Percentiles rank a stretch among this genome's conserved stretches.
Evolutionary conservation across 768 basidiomycete genomes (phyloP).

Genomic region (Lepiota subincarnata): DNA sequence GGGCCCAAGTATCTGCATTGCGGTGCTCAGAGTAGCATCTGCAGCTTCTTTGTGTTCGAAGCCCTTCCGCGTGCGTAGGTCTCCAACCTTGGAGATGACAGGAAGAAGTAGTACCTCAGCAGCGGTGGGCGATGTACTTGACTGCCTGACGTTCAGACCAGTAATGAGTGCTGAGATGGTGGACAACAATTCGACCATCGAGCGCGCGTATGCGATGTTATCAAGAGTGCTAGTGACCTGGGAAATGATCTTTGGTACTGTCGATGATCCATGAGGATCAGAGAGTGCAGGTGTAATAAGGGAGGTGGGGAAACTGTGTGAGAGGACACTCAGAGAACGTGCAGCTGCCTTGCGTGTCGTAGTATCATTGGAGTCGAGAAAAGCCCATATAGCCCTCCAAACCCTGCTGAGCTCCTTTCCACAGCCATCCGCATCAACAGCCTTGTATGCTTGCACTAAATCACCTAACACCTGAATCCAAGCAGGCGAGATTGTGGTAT

Average conservation of each 20-base stretch:
- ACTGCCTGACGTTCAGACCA: slow-evolving; percentile 49
- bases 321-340: slow-evolving; percentile 56
- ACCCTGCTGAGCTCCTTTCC: slow-evolving; percentile 53
- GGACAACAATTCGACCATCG: slow-evolving; percentile 77
- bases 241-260: slow-evolving; percentile 58
- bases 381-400: slow-evolving; percentile 75
- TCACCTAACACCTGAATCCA: slow-evolving; percentile 80
- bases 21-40: slow-evolving; percentile 72
- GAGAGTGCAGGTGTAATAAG: slow-evolving; percentile 52
- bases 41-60: slow-evolving; percentile 92
- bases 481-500: slow-evolving; percentile 61
- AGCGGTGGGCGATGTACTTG: slow-evolving; percentile 43
- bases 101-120: slow-evolving; percentile 69
- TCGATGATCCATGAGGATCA: slow-evolving; percentile 46
- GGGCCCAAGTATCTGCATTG: slow-evolving; percentile 85
- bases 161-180: slow-evolving; percentile 67
- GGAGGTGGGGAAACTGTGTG: slow-evolving; percentile 65
- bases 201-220: slow-evolving; percentile 65
- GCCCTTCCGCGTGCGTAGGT: slow-evolving; percentile 68
- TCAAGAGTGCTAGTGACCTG: slow-evolving; percentile 68
- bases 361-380: slow-evolving; percentile 67
- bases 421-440: slow-evolving; percentile 45
- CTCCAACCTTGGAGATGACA: slow-evolving; percentile 66
- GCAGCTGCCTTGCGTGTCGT: slow-evolving; percentile 60
- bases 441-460: slow-evolving; percentile 62